Base-by-base conservation (phyloP, 1,284 basidiomycete genomes). In the Inonotus hispidus region DNA sequence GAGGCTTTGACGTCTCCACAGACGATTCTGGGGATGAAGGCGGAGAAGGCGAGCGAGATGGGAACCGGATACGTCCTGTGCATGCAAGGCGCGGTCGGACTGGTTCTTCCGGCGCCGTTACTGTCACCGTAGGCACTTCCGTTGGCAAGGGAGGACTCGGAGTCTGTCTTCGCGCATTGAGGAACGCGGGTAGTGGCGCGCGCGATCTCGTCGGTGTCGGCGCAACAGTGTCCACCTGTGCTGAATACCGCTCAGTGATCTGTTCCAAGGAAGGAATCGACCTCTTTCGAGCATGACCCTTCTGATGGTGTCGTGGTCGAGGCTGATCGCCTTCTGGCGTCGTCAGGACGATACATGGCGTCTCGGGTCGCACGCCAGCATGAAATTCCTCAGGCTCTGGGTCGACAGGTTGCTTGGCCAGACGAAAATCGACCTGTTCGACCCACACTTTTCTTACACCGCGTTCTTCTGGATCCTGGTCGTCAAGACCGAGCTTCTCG, bases 191-290 rank as follows among this genome's bases (percentile, higher is more conserved):
- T 29, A 83, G 71, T 46, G 77, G 77, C 55, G 70, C 72, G 56
- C 68, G 66, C 16, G 50, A 13, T 35, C 50, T 11, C 29, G 61
- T 62, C 49, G 64, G 68, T 59, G 66, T 58, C 60, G 59, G 63
- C n/a, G 57, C 55, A n/a, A 46, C 45, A 14, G 41, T 54, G 35
- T 45, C 25, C 43, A 35, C 37, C 29, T 75, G 75, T 29, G 74
- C 73, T 64, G 74, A 77, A 65, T 90, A 68, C 62, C 79, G 85
- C 53, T 86, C 83, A 41, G 83, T 82, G 65, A 91, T 90, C 69
- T 90, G 82, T 66, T 88, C 88, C 62, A 92, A 80, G 16, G 88
- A 90, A 13, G 88, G 88, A 38, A 84, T 66, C 41, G 71, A 66
- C 64, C 72, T 74, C 58, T 67, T 68, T 63, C 45, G 57, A 41